These are phyloP conservation scores for Trichoderma sp. DNA, from an alignment of 2,329 filamentous ascomycete genomes.

Conservation along the genomic window DNA sequence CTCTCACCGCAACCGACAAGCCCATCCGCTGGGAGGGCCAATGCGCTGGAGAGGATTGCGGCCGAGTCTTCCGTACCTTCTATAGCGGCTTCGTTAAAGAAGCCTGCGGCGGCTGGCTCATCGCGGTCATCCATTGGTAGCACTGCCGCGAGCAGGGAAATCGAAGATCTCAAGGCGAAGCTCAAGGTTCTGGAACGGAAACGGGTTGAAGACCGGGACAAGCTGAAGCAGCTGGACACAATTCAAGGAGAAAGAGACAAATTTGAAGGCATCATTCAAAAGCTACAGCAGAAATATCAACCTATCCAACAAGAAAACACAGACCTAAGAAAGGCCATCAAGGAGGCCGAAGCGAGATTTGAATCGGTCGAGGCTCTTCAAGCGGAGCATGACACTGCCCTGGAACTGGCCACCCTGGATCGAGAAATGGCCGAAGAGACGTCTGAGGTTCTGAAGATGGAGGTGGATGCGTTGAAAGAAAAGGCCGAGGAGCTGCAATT, in stretches of 20 bases:
- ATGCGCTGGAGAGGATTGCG: slow-evolving; percentile 52
- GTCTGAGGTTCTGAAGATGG: slow-evolving; percentile 75
- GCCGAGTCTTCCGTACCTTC: slow-evolving; percentile 33
- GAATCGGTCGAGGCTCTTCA: slow-evolving; percentile 68
- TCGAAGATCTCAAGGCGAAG: slow-evolving; percentile 87
- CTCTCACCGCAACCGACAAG: slow-evolving; percentile 50
- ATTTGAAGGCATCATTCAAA: slow-evolving; percentile 83
- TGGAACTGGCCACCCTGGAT: slow-evolving; percentile 87
- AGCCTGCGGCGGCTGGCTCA: slow-evolving; percentile 30
- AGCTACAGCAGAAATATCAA: slow-evolving; percentile 85
- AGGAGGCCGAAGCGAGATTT: slow-evolving; percentile 69
- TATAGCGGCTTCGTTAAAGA: slow-evolving; percentile 34
- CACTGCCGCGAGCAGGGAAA: slow-evolving; percentile 60
- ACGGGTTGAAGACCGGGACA: slow-evolving; percentile 78
- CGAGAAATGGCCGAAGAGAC: slow-evolving; percentile 96
- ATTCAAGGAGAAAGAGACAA: slow-evolving; percentile 74
- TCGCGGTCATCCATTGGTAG: slow-evolving; percentile 42
- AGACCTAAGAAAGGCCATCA: slow-evolving; percentile 73
- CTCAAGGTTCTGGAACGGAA: slow-evolving; percentile 86
- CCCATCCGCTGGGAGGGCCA: slow-evolving; percentile 50
- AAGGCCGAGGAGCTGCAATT: slow-evolving; percentile 82
- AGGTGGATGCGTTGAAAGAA: slow-evolving; percentile 72
- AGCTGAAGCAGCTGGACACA: slow-evolving; percentile 74
- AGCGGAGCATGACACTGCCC: slow-evolving; percentile 77
- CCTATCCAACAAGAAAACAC: slow-evolving; percentile 76